These are phyloP conservation scores for Vaccinium macrocarpon DNA, from an alignment of 148 eudicot genomes.

Conservation along the genomic window DNA sequence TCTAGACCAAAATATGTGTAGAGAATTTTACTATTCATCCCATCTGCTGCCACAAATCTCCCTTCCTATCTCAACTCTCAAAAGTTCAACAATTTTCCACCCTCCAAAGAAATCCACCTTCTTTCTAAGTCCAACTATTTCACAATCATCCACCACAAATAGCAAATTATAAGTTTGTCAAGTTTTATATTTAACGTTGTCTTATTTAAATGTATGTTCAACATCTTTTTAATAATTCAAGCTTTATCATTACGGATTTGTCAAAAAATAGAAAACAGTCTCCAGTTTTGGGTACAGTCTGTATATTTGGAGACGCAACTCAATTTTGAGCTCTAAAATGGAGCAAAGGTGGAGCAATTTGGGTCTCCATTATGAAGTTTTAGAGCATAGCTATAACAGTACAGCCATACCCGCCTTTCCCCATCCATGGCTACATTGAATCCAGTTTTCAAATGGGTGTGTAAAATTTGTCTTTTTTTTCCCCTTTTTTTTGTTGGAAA, in stretches of 20 bases:
- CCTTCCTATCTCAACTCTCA: too few relatives aligned
- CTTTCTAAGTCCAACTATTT: neutral
- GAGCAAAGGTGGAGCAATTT: neutral
- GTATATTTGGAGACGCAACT: neutral
- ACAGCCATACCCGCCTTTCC: too few relatives aligned
- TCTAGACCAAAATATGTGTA: neutral
- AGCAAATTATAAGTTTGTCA: neutral
- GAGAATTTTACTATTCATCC: too few relatives aligned
- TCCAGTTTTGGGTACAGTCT: neutral
- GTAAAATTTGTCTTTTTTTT: too few relatives aligned
- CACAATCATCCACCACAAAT: neutral
- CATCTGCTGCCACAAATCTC: too few relatives aligned
- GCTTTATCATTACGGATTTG: neutral
- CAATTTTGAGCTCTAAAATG: neutral
- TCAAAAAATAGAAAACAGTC: too few relatives aligned
- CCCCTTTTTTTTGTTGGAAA: neutral
- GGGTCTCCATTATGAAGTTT: neutral
- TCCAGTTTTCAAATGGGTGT: too few relatives aligned
- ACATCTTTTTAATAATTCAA: neutral
- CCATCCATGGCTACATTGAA: too few relatives aligned
- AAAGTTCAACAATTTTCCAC: neutral
- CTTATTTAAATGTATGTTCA: neutral
- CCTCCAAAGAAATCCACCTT: neutral
- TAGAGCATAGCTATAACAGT: too few relatives aligned
- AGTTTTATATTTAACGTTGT: neutral